phyloP scores from a whole-genome alignment of 208 protist genomes.

The Acanthamoeba quina region DNA sequence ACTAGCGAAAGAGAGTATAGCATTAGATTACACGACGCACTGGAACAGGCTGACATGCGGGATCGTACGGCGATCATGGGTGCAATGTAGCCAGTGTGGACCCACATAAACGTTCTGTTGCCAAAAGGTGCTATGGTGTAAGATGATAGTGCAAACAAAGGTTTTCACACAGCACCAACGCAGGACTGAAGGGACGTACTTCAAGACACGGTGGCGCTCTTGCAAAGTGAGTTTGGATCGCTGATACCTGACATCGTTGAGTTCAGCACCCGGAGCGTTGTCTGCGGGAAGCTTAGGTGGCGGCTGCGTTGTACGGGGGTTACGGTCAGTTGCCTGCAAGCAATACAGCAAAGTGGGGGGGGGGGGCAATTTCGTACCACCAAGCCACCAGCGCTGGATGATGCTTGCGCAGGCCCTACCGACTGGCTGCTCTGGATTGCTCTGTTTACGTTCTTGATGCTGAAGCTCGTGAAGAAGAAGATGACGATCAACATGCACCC shows the following conservation, averaged over 20 bases:
- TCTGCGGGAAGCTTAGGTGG: neutral
- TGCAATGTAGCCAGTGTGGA: neutral
- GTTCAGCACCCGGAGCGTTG: neutral
- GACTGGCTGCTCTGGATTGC: conserved; percentile 9
- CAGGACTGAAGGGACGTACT: neutral
- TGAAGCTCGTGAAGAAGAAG: conserved; percentile 14
- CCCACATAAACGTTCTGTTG: neutral
- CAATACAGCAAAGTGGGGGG: neutral
- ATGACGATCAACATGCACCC: conserved; percentile 7
- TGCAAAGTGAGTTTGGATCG: conserved; percentile 11
- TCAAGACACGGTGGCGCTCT: conserved; percentile 7
- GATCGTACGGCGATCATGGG: conserved; percentile 8
- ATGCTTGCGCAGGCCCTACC: neutral
- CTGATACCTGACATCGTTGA: conserved; percentile 22
- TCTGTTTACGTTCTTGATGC: neutral
- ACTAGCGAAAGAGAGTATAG: neutral
- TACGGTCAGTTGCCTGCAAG: no score
- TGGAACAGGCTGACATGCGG: neutral
- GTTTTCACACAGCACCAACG: neutral
- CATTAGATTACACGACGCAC: neutral
- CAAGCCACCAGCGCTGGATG: neutral
- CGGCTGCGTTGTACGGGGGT: neutral
- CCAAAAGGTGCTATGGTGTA: neutral
- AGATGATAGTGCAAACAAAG: no score
- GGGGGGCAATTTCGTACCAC: neutral